These are phyloP conservation scores for Pezicula neosporulosa DNA, from an alignment of 2,329 filamentous ascomycete genomes.

Conservation along the genomic window DNA sequence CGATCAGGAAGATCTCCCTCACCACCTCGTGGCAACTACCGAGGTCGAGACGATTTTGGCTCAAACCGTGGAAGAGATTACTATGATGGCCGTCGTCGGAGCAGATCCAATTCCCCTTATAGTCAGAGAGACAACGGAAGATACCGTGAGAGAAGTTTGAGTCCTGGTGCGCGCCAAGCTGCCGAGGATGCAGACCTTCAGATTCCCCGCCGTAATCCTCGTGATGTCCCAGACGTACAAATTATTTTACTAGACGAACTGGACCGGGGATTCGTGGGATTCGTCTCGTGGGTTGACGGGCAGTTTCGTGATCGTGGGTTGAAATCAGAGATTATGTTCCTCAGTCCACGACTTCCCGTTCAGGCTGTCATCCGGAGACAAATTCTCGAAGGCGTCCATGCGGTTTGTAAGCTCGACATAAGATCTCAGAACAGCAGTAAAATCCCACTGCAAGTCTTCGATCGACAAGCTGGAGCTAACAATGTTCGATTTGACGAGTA, in stretches of 20 bases:
- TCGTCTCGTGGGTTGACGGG: slow-evolving; percentile 77
- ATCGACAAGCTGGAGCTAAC: slow-evolving; percentile 68
- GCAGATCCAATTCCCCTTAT: slow-evolving; percentile 67
- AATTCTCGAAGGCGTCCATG: slow-evolving; percentile 83
- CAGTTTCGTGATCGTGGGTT: slow-evolving; percentile 70
- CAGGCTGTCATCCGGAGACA: slow-evolving; percentile 79
- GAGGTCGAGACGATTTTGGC: slow-evolving; percentile 61
- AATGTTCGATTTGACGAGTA: slow-evolving; percentile 88
- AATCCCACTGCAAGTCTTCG: slow-evolving; percentile 81
- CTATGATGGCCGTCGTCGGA: slow-evolving; percentile 40
- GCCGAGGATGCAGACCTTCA: slow-evolving; percentile 62
- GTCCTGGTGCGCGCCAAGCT: slow-evolving; percentile 53
- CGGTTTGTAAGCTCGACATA: slow-evolving; percentile 73
- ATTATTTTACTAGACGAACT: slow-evolving; percentile 79
- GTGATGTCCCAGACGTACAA: slow-evolving; percentile 84
- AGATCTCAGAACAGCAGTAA: slow-evolving; percentile 67
- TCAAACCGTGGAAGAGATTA: slow-evolving; percentile 27
- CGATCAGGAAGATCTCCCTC: slow-evolving; percentile 58
- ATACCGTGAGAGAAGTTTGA: slow-evolving; percentile 68
- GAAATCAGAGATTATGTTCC: slow-evolving; percentile 73
- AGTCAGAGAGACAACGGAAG: slow-evolving; percentile 41
- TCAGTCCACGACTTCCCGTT: slow-evolving; percentile 73
- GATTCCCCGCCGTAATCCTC: slow-evolving; percentile 68
- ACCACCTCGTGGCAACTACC: slow-evolving; percentile 51
- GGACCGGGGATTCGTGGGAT: slow-evolving; percentile 78